Conservation (phyloP, 257 asterid species). For the Petrea volubilis region DNA sequence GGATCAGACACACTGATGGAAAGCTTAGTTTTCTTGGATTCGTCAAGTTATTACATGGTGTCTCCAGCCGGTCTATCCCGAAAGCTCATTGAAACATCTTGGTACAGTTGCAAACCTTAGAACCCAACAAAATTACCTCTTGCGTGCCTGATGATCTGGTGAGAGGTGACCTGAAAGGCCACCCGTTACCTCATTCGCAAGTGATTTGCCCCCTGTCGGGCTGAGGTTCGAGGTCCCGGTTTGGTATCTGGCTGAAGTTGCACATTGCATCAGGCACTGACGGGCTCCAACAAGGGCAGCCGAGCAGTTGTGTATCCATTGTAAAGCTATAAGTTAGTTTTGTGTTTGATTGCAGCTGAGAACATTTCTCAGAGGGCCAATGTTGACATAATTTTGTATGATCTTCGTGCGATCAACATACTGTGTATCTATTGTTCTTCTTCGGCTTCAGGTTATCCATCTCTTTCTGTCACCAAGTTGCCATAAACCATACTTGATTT, state of each 20-base stretch:
- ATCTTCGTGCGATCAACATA: constrained; percentile 14
- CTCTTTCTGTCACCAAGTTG: no score
- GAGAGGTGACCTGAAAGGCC: neutral
- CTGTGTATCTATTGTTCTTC: constrained; percentile 25
- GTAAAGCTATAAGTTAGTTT: constrained; percentile 40
- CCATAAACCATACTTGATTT: no score
- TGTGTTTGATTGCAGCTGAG: constrained; percentile 35
- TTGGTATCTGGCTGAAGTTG: neutral
- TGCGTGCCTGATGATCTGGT: neutral
- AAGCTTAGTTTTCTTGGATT: constrained; percentile 93
- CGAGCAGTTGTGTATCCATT: constrained; percentile 32
- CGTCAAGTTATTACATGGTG: constrained; percentile 79
- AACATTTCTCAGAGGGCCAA: constrained; percentile 30
- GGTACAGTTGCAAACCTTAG: neutral
- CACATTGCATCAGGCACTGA: neutral
- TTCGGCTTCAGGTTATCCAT: no score
- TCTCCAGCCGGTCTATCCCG: constrained; percentile 63
- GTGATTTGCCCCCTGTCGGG: neutral
- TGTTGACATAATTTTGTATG: constrained; percentile 33
- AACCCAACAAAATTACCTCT: neutral
- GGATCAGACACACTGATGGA: constrained; percentile 93
- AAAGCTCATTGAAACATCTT: constrained; percentile 52
- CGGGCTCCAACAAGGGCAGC: neutral
- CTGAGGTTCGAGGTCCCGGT: neutral
- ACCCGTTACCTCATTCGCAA: neutral